Evolutionary conservation across 2,329 filamentous ascomycete genomes (phyloP), one percentile per base, ranked within the genome.

Genomic region (Aureobasidium subglaciale): DNA sequence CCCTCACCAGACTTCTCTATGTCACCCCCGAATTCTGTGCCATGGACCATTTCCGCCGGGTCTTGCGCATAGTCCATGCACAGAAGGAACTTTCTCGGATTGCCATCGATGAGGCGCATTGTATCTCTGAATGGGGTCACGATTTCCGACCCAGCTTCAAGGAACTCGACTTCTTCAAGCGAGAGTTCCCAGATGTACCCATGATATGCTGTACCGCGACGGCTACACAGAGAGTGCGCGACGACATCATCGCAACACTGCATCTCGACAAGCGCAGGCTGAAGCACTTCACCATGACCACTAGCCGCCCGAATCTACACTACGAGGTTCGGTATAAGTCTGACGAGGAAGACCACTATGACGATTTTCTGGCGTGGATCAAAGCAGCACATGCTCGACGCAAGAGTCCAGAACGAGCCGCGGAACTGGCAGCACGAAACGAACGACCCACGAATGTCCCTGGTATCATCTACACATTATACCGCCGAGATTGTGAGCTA

Each of bases 51-150:
- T 96, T 97, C 70, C 86, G 91, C 35, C 81, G 84, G 58, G 82
- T 85, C 46, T 75, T 96, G 8, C 79, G 81, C 58, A 75, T 87
- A 4, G 85, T 96, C 13, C 76, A 96, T 66, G 75, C 83, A 57
- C 90, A 96, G 68, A 81, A 82, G 56, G 89, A 96, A 71, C 80
- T 97, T n/a, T 86, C 87, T 9, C 83, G 92, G 13, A 83, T 97
- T 60, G 92, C 88, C 45, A 85, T 97, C 56, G 92, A 97, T 66
- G 92, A 97, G 73, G 92, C 92, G 2, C 92, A 97, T 70, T 97
- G 92, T 69, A 95, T 97, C 63, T 95, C 89, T 22, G 91, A 96
- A 83, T 96, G 92, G 92, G 92, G 92, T 1, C 91, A 97, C 68
- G 92, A 97, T 70, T 97, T 97, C 68, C 86, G 92, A n/a, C 88